phyloP scores from a whole-genome alignment of 1,284 basidiomycete genomes.

The Mrakiaceae sp. region DNA sequence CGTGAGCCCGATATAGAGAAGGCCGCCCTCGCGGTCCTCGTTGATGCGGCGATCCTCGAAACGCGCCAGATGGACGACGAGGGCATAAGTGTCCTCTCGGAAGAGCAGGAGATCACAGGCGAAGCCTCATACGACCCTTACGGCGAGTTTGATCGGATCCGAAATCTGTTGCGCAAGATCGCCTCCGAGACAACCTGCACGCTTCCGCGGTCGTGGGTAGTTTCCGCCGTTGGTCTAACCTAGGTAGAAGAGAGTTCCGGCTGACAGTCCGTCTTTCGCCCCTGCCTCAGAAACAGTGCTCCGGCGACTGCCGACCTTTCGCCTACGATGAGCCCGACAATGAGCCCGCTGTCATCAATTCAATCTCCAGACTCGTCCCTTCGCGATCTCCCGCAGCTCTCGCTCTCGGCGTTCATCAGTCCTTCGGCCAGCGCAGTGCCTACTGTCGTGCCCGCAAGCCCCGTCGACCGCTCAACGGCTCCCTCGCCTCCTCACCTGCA shows the following conservation, averaged over 20 bases:
- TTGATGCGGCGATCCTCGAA: constrained; percentile 33
- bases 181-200: constrained; percentile 23
- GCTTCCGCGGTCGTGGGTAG: not conserved
- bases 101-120: no score
- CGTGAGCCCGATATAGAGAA: constrained; percentile 30
- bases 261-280: no score
- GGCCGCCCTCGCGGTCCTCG: constrained; percentile 30
- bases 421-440: not conserved
- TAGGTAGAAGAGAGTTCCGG: no score
- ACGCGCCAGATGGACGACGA: constrained; percentile 34
- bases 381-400: not conserved
- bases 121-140: not conserved
- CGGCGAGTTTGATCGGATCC: not conserved
- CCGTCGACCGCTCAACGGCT: not conserved
- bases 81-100: constrained; percentile 17
- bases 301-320: no score
- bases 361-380: not conserved
- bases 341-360: no score
- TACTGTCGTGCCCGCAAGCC: not conserved
- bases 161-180: constrained; percentile 27
- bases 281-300: no score
- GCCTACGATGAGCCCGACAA: no score
- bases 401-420: not conserved
- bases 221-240: no score
- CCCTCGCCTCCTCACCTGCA: not conserved